Evolutionary conservation across 2,329 filamentous ascomycete genomes (phyloP).

Genomic region (Teratosphaeria zuluensis): DNA sequence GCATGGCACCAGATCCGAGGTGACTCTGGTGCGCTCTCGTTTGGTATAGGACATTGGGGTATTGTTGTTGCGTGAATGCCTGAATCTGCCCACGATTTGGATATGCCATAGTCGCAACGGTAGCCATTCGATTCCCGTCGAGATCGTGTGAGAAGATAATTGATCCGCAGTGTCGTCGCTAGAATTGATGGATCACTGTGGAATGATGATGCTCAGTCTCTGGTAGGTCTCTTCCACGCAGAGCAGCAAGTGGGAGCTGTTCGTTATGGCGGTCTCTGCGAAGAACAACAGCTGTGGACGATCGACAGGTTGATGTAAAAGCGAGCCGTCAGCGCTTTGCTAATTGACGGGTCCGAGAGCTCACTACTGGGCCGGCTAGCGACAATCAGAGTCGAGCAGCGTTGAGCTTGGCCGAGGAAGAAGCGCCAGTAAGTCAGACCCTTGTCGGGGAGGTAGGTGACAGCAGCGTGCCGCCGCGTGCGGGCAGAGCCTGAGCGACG

Average conservation of each 20-base stretch:
- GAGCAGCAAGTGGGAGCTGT: background rate
- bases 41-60: conserved; percentile 14
- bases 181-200: background rate
- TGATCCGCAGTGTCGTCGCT: background rate
- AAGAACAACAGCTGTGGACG: background rate
- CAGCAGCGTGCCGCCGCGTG: background rate
- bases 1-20: conserved; percentile 7
- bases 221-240: background rate
- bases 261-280: background rate
- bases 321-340: background rate
- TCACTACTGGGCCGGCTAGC: background rate
- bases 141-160: background rate
- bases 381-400: conserved; percentile 1
- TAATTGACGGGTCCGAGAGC: background rate
- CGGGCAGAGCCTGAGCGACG: conserved; percentile 3
- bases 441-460: conserved; percentile 10
- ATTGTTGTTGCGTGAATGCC: conserved; percentile 17
- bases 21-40: conserved; percentile 14
- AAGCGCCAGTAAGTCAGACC: conserved; percentile 11
- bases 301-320: background rate
- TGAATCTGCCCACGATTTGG: conserved; percentile 18
- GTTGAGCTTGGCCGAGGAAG: conserved; percentile 5
- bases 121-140: conserved; percentile 15
- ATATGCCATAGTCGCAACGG: conserved; percentile 22
- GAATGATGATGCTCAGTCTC: background rate